A percentile compares a stretch with the other conserved stretches of the same genome.
phyloP scores from a whole-genome alignment of 179 eudicot genomes.

The Camellia oleifera region DNA sequence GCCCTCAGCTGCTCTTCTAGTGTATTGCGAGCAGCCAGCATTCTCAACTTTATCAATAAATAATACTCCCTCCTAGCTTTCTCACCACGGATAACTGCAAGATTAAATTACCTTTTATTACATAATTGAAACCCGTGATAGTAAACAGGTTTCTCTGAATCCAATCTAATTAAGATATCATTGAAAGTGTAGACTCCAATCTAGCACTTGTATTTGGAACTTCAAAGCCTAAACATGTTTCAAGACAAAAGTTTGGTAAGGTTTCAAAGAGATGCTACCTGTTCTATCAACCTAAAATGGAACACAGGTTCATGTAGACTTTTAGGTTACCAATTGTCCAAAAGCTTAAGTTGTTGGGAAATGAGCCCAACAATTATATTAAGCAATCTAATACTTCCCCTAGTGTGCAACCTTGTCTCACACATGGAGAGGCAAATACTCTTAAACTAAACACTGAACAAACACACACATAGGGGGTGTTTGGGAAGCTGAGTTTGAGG shows the following conservation, averaged over 20 bases:
- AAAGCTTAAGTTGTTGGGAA: too few relatives aligned
- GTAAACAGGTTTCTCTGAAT: not conserved
- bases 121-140: not conserved
- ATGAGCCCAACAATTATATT: too few relatives aligned
- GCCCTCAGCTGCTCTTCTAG: slow-evolving; percentile 55
- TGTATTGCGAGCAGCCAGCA: slow-evolving; percentile 35
- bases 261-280: not conserved
- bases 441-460: too few relatives aligned
- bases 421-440: too few relatives aligned
- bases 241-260: too few relatives aligned
- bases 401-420: too few relatives aligned
- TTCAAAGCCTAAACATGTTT: slow-evolving; percentile 3
- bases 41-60: slow-evolving; percentile 30
- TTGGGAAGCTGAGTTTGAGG: too few relatives aligned
- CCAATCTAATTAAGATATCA: not conserved
- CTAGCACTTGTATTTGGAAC: not conserved
- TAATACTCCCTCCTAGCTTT: slow-evolving; percentile 53
- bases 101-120: slow-evolving; percentile 4
- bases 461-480: too few relatives aligned
- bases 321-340: too few relatives aligned
- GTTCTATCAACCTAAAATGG: not conserved
- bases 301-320: not conserved
- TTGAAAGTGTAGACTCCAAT: not conserved
- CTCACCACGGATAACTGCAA: slow-evolving; percentile 80
- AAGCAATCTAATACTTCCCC: too few relatives aligned